Evolutionary conservation across 2,329 filamentous ascomycete species (phyloP), one percentile per base, ranked within the genome.

Genomic region (Fusarium anthophilum): DNA sequence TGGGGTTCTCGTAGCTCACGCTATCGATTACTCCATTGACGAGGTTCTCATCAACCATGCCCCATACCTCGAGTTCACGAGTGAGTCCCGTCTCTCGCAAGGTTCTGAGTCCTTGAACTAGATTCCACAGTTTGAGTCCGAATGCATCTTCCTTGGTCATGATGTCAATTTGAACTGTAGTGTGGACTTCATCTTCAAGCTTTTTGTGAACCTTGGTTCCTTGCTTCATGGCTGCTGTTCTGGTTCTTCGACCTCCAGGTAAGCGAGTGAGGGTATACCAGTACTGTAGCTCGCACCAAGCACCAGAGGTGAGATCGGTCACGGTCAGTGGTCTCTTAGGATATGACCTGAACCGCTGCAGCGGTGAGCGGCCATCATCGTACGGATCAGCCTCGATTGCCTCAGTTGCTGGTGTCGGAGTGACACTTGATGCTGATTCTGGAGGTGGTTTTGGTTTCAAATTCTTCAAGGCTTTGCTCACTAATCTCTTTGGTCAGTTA

Each of bases 271-370:
- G 87, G 1, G 91, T 94, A 83, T 97, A 98, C 86, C 91, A 95
- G 78, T 98, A 97, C 81, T 98, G 95, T 67, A 98, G 82, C 82
- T 99, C 96, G 81, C 96, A 99, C 96, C 96, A 99, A 13, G 95
- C 92, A 5, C 95, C 95, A 3, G 94, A 93, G 1, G 95, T 91
- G 30, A 98, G 84, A 81, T 99, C 96, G 6, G 94, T 95, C 3
- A 98, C 96, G 0, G 93, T 94, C 13, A 98, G 87, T 0, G 93
- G 91, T 79, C 94, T 96, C 78, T 88, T 92, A 0, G 94, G 94
- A 63, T 89, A 91, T 3, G 90, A 91, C 43, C 95, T 92, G 77
- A 97, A 98, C 39, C 93, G 90, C 71, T 94, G 88, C 5, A 98
- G 84, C 0, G 95, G 95, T 4, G 88, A 86, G 26, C 81, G 82